These are phyloP conservation scores for Colletotrichum sp. DNA, from an alignment of 2,329 filamentous ascomycete genomes.

Conservation along the genomic window DNA sequence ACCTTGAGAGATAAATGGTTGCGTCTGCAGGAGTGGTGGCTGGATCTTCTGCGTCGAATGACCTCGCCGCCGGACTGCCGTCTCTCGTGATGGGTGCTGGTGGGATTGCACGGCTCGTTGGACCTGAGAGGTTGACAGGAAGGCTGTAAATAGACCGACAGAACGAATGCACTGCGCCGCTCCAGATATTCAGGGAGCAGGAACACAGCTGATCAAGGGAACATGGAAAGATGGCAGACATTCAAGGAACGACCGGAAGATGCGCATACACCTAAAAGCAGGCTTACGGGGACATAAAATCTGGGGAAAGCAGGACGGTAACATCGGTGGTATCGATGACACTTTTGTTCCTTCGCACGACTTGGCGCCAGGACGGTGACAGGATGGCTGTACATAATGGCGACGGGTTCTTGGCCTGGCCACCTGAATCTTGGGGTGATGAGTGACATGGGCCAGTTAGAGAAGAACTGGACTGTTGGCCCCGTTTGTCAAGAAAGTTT, in stretches of 20 bases:
- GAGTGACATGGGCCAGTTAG: not conserved
- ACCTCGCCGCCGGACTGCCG: not conserved
- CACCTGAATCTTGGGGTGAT: not conserved
- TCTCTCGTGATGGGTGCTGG: not conserved
- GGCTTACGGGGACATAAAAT: not conserved
- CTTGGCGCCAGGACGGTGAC: conserved; percentile 5
- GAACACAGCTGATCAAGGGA: not conserved
- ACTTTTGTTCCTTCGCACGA: conserved; percentile 2
- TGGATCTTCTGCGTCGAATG: not conserved
- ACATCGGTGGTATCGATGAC: not conserved
- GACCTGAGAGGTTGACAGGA: not conserved
- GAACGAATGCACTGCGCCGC: not conserved
- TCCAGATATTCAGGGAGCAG: not conserved
- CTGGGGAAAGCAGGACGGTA: conserved; percentile 3
- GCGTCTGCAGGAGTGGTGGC: not conserved
- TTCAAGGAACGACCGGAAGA: not conserved
- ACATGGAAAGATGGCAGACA: not conserved
- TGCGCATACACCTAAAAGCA: not conserved
- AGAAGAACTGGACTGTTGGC: not conserved
- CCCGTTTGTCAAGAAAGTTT: not conserved
- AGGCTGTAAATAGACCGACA: not conserved
- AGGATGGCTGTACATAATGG: not conserved
- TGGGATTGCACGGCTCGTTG: not conserved
- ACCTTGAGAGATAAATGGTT: not conserved
- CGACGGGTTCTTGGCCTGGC: not conserved